A percentile compares a stretch with the other conserved stretches of the same genome.
phyloP scores from a whole-genome alignment of 2,329 filamentous ascomycete species.

The Phialocephala sp. region DNA sequence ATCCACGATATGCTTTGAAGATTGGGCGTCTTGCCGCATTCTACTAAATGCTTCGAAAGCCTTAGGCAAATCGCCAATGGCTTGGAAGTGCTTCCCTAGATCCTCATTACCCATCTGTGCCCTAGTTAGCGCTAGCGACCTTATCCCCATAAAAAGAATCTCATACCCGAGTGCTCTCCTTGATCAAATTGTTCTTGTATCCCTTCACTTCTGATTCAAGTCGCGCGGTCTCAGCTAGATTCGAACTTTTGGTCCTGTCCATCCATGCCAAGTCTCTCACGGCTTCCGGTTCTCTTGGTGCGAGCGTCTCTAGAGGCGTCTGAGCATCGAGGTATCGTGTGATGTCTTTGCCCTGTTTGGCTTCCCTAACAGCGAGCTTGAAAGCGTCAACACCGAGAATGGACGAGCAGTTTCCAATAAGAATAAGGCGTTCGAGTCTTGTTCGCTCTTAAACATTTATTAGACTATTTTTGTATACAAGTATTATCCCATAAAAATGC shows the following conservation, averaged over 20 bases:
- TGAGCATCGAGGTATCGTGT: conserved; percentile 72
- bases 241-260: conserved; percentile 67
- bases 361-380: conserved; percentile 75
- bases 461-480: not conserved
- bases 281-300: conserved; percentile 72
- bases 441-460: conserved; percentile 67
- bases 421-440: conserved; percentile 77
- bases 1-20: conserved; percentile 80
- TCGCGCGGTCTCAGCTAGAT: conserved; percentile 73
- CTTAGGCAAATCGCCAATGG: conserved; percentile 72
- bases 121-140: not conserved
- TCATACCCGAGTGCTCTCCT: conserved; percentile 89
- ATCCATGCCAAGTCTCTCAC: conserved; percentile 75
- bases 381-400: conserved; percentile 81
- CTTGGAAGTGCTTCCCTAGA: conserved; percentile 81
- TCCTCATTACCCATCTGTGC: conserved; percentile 92
- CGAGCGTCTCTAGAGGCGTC: conserved; percentile 65
- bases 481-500: not conserved
- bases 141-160: not conserved
- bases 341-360: conserved; percentile 78
- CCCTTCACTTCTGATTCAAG: conserved; percentile 85
- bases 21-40: conserved; percentile 91
- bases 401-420: conserved; percentile 81
- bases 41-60: conserved; percentile 80
- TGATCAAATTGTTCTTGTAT: conserved; percentile 96